Evolutionary conservation across 2,329 filamentous ascomycete genomes (phyloP).

Genomic region (Xylariaceae sp.): DNA sequence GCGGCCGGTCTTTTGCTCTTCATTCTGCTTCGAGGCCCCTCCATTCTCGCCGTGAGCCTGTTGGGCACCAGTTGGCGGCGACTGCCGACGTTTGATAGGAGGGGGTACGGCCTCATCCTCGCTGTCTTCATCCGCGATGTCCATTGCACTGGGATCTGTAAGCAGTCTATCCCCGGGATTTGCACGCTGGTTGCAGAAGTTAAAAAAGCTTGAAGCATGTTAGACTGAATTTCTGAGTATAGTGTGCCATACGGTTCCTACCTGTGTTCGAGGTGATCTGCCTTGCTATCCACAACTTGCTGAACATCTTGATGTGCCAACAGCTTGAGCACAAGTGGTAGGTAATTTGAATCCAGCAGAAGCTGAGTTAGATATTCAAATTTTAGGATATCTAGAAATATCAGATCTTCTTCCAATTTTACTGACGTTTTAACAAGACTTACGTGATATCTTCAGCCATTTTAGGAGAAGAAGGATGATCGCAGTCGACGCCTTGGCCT

Average conservation of each 20-base stretch:
- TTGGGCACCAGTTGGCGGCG: constrained; percentile 40
- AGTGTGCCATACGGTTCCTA: constrained; percentile 38
- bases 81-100: constrained; percentile 64
- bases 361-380: constrained; percentile 95
- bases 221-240: constrained; percentile 12
- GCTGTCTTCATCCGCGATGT: constrained; percentile 46
- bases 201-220: constrained; percentile 66
- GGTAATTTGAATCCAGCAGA: constrained; percentile 88
- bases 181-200: constrained; percentile 65
- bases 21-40: constrained; percentile 31
- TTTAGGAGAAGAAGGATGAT: constrained; percentile 84
- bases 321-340: constrained; percentile 86
- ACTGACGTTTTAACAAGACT: constrained; percentile 37
- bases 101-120: constrained; percentile 80
- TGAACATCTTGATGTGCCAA: constrained; percentile 94
- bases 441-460: constrained; percentile 94
- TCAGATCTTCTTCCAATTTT: background rate
- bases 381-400: constrained; percentile 74
- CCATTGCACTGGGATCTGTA: constrained; percentile 32
- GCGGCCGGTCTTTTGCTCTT: constrained; percentile 37
- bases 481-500: constrained; percentile 86
- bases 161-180: constrained; percentile 29
- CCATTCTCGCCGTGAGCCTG: constrained; percentile 28
- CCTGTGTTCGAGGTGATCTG: constrained; percentile 78
- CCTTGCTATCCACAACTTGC: constrained; percentile 78